Conservation (phyloP, 257 asterid genomes). For the Scutellaria barbata region DNA sequence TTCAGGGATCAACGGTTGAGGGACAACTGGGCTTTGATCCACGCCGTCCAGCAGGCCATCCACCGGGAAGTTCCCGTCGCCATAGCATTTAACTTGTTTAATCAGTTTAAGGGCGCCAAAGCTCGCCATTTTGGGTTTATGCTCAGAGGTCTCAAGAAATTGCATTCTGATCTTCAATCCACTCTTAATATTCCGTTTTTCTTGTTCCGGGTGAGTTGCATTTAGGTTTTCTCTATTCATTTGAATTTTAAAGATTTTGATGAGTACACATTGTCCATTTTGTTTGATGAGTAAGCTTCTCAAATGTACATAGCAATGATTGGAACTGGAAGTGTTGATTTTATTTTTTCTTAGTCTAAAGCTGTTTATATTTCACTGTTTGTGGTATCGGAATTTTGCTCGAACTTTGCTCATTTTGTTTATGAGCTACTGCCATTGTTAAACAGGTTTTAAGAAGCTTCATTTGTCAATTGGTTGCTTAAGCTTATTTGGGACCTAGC, state of each 20-base stretch:
- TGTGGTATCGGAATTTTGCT: too few species aligned
- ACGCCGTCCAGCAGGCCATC: constrained; percentile 88
- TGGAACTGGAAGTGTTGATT: too few species aligned
- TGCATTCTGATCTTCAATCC: constrained; percentile 53
- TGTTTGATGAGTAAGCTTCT: neutral
- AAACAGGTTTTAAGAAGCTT: neutral
- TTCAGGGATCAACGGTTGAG: constrained; percentile 91
- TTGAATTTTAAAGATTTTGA: neutral
- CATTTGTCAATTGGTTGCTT: neutral
- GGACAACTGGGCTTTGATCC: constrained; percentile 98
- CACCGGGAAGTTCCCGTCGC: constrained; percentile 72
- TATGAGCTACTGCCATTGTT: neutral
- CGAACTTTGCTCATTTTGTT: neutral
- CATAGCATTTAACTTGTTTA: constrained; percentile 78
- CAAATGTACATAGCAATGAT: too few species aligned
- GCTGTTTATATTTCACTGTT: neutral
- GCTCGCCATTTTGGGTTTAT: constrained; percentile 95
- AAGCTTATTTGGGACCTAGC: constrained; percentile 1
- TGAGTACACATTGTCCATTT: neutral
- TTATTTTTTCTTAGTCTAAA: neutral
- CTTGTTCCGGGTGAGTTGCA: constrained; percentile 67
- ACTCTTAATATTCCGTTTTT: constrained; percentile 65
- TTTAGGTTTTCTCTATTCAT: neutral
- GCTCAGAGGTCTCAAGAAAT: constrained; percentile 81
- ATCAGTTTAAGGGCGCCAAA: constrained; percentile 90